Conservation (phyloP, 164 flowering plant genomes). For the Vitis amurensis region DNA sequence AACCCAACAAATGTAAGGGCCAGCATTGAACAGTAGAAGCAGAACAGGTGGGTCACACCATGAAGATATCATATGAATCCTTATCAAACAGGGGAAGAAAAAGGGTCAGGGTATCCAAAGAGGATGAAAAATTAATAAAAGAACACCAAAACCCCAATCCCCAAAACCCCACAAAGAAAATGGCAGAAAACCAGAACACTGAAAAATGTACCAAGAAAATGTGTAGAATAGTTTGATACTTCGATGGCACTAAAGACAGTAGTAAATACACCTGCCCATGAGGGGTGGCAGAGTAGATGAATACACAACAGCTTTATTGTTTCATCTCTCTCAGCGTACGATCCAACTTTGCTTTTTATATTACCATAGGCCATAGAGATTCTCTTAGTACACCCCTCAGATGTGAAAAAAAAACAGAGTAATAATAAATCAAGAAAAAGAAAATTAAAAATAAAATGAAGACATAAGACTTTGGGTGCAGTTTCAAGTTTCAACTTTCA, state of each 20-base stretch:
- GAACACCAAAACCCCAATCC: neutral
- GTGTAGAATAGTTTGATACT: neutral
- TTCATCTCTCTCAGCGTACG: slow-evolving; percentile 8
- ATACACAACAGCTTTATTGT: neutral
- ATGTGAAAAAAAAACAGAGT: slow-evolving; percentile 1
- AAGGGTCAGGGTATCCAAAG: slow-evolving; percentile 31
- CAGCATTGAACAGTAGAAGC: neutral
- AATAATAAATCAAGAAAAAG: neutral
- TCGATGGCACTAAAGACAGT: neutral
- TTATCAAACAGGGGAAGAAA: neutral
- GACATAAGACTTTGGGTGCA: too few relatives aligned
- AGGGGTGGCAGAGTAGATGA: slow-evolving; percentile 1
- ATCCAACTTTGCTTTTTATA: neutral
- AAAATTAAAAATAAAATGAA: too few relatives aligned
- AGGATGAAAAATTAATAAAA: slow-evolving; percentile 1
- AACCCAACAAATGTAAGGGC: neutral
- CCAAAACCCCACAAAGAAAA: neutral
- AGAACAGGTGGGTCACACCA: slow-evolving; percentile 3
- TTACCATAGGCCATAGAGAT: slow-evolving; percentile 18
- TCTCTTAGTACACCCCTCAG: slow-evolving; percentile 21
- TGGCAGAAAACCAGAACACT: neutral
- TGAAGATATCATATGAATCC: slow-evolving; percentile 1
- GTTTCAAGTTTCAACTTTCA: too few relatives aligned
- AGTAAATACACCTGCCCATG: slow-evolving; percentile 13
- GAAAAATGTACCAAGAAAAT: neutral